These are phyloP conservation scores for Fomitopsis palustris DNA, from an alignment of 1,284 basidiomycete genomes.

Conservation along the genomic window DNA sequence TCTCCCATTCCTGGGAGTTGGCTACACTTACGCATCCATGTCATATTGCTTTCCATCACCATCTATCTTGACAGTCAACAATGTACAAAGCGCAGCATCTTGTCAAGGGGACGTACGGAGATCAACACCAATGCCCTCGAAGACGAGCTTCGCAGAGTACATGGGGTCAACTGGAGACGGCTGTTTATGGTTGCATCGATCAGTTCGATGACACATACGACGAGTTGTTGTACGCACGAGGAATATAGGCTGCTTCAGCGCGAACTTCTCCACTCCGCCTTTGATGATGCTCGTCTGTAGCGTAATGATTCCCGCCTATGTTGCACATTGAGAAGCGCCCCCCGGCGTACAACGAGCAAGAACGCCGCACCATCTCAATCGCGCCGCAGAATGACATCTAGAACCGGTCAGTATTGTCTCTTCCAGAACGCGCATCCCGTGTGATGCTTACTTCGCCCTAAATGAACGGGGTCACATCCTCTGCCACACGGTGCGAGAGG, in stretches of 20 bases:
- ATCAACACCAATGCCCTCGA: conserved; percentile 74
- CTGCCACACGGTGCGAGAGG: neutral
- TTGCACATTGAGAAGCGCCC: no score
- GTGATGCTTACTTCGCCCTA: conserved; percentile 49
- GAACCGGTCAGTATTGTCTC: no score
- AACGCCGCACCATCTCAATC: conserved; percentile 61
- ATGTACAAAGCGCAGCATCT: neutral
- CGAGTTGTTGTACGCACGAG: conserved; percentile 35
- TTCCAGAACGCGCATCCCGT: neutral
- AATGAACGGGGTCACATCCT: neutral
- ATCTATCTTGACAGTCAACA: conserved; percentile 35
- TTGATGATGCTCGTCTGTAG: conserved; percentile 75
- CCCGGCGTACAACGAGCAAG: no score
- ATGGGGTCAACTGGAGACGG: conserved; percentile 74
- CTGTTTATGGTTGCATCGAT: conserved; percentile 24
- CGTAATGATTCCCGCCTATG: conserved; percentile 71
- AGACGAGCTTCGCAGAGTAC: conserved; percentile 69
- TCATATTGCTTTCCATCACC: conserved; percentile 73
- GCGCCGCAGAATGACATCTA: conserved; percentile 71
- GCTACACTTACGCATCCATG: conserved; percentile 64
- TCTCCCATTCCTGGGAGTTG: neutral
- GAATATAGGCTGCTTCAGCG: conserved; percentile 74
- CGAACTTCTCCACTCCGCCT: conserved; percentile 71
- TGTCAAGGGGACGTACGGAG: conserved; percentile 43
- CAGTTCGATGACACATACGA: neutral